Evolutionary conservation across 306 rosid genomes (phyloP), one percentile per base, ranked within the genome.

Genomic region (Castanea sativa): DNA sequence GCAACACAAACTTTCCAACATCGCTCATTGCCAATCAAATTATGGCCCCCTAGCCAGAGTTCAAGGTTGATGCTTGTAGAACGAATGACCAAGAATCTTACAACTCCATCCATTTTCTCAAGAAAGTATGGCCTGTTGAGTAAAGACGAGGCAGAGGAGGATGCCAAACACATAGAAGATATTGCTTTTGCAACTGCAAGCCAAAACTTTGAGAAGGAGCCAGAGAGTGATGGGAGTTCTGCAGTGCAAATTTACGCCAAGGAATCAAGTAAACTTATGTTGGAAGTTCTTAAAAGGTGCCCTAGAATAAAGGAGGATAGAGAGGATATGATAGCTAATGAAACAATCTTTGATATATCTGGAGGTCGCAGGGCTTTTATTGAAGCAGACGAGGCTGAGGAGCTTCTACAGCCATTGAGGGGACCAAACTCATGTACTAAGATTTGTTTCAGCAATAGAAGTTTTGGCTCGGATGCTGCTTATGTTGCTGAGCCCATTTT

Each of bases 21-120:
- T 10, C 93, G 90, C 53, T n/a, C 87, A 5, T 82, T 86, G 68
- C 71, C 89, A 6, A 90, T 93, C 82, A 93, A 91, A 78, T 85
- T 93, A 69, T 93, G 97, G 98, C 97, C 98, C 14, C 93, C 95
- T 23, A 91, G 93, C 85, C 91, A 87, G 91, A 81, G 98, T 81
- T 90, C 98, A 30, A 89, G 98, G 86, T 73, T 90, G 49, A 84
- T 82, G 90, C 93, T 93, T 76, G 91, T 89, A 0, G 91, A 91
- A 25, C 82, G 94, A 60, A 89, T 93, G 97, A 82, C 87, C 72
- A 93, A 86, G 87, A 93, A 91, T 78, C 90, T 93, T 29, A 87
- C 81, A 3, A 91, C 94, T 61, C 98, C 98, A 11, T 93, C 98
- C 70, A 85, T 91, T 76, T 91, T 93, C 84, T 93, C 98, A 14